A percentile compares a stretch with the other conserved stretches of the same genome.
Evolutionary conservation across 202 grass and related monocot genomes (phyloP).

Genomic region (Schoenoplectus tabernaemontani): DNA sequence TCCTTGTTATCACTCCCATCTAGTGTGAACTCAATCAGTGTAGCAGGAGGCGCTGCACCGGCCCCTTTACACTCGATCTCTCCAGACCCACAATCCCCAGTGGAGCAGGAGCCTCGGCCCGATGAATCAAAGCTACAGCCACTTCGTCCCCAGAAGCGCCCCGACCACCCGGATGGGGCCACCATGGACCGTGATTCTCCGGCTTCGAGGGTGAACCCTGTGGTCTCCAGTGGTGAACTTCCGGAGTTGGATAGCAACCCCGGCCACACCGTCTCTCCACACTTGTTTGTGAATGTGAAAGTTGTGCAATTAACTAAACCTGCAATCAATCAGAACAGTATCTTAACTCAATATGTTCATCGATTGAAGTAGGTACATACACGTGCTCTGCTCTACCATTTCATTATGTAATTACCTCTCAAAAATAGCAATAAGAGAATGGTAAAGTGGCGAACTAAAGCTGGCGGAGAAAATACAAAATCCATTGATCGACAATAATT

Average conservation of each 20-base stretch:
- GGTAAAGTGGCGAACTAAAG: background rate
- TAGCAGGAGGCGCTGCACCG: constrained; percentile 67
- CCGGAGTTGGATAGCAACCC: constrained; percentile 82
- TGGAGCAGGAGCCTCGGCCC: constrained; percentile 57
- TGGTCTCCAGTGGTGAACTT: constrained; percentile 48
- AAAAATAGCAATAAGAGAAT: constrained; percentile 6
- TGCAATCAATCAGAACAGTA: constrained; percentile 6
- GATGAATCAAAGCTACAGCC: constrained; percentile 60
- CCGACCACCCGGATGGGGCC: constrained; percentile 66
- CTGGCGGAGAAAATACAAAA: background rate
- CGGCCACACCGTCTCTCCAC: constrained; percentile 77
- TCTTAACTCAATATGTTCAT: background rate
- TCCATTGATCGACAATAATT: constrained; percentile 8
- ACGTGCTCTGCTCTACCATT: background rate
- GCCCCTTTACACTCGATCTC: constrained; percentile 59
- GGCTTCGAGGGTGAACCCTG: constrained; percentile 61
- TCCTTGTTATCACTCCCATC: constrained; percentile 35
- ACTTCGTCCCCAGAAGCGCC: constrained; percentile 90
- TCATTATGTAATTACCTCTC: constrained; percentile 15
- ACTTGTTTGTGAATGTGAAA: constrained; percentile 89
- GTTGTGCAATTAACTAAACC: constrained; percentile 33
- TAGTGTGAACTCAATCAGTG: constrained; percentile 81
- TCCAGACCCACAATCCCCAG: constrained; percentile 88
- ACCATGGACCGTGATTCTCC: constrained; percentile 44
- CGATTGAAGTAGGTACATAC: background rate